phyloP scores from a whole-genome alignment of 2,329 filamentous ascomycete genomes.

The Colletotrichum endophyticum region DNA sequence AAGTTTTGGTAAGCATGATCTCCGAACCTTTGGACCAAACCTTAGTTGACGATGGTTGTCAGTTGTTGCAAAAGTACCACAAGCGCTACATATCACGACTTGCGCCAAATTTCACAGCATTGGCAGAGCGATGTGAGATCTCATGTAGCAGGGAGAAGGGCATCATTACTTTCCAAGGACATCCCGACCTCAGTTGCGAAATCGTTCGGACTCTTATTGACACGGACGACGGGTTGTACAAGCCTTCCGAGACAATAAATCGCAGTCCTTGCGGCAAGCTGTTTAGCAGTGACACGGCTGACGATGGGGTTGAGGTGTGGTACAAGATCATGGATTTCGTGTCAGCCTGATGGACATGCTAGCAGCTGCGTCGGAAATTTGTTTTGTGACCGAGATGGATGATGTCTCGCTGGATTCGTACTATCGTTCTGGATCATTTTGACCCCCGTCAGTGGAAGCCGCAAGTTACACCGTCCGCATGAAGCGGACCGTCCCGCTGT shows the following conservation, averaged over 20 bases:
- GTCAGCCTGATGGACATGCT: background rate
- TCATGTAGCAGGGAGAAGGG: background rate
- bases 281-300: background rate
- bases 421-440: background rate
- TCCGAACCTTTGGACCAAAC: background rate
- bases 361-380: background rate
- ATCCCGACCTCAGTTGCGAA: background rate
- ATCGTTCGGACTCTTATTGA: background rate
- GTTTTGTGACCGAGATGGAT: background rate
- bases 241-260: accelerated
- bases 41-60: background rate
- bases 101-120: background rate
- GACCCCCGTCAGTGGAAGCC: background rate
- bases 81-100: background rate
- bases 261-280: background rate
- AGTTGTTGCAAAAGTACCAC: background rate
- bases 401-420: background rate
- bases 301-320: background rate
- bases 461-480: background rate
- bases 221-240: background rate
- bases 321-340: background rate
- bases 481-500: background rate
- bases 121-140: background rate
- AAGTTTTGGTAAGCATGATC: background rate
- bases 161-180: background rate